phyloP scores from a whole-genome alignment of 352 stramenopile species.

The Globisporangium recalcitrans region DNA sequence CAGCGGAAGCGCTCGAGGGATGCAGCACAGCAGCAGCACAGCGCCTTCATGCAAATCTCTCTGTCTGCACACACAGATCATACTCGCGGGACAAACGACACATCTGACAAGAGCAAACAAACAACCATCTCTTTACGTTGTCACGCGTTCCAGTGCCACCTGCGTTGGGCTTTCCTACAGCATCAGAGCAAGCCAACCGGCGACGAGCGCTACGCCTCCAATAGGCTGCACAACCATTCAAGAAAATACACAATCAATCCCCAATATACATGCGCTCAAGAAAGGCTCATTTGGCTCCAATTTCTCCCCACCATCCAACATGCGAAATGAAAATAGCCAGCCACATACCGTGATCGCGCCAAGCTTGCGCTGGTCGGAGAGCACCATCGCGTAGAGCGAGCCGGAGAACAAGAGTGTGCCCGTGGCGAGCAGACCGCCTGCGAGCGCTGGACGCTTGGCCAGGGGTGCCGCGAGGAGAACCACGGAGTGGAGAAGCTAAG shows the following conservation, averaged over 20 bases:
- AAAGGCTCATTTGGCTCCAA: too few species aligned
- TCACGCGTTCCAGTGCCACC: too few species aligned
- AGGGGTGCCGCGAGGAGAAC: slow-evolving; percentile 65
- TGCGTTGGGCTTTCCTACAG: slow-evolving; percentile 26
- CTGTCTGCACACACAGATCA: background rate
- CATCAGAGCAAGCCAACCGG: slow-evolving; percentile 65
- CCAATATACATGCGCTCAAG: background rate
- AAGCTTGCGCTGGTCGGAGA: slow-evolving; percentile 69
- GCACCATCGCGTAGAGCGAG: slow-evolving; percentile 72
- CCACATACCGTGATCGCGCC: slow-evolving; percentile 65
- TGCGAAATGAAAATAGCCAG: background rate
- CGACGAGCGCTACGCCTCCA: slow-evolving; percentile 59
- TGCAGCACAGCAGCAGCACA: too few species aligned
- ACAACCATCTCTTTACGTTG: background rate
- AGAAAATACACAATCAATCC: background rate
- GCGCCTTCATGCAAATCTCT: too few species aligned
- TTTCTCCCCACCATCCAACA: background rate
- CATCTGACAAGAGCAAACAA: background rate
- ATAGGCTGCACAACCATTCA: slow-evolving; percentile 38
- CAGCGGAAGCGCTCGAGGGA: background rate
- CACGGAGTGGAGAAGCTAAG: slow-evolving; percentile 67
- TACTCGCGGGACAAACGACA: background rate
- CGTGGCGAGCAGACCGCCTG: slow-evolving; percentile 49
- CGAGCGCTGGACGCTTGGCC: slow-evolving; percentile 49
- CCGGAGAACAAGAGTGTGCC: slow-evolving; percentile 75